Evolutionary conservation across 2,329 filamentous ascomycete species (phyloP), one percentile per base, ranked within the genome.

Genomic region (Myriosclerotinia curreyana): DNA sequence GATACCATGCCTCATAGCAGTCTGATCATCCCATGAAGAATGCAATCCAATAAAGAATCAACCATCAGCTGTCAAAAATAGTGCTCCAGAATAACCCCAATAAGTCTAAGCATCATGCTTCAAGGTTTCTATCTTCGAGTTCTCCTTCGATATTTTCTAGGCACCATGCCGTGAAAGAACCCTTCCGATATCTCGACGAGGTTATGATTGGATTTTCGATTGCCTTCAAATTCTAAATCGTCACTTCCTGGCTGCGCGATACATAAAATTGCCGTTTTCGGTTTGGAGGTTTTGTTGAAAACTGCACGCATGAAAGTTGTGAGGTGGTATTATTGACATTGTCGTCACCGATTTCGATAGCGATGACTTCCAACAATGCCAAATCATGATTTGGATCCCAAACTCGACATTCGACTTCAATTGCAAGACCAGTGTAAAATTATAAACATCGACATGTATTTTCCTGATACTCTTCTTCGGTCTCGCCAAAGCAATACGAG

Each of bases 71-170:
- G 77, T 70, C n/a, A 83, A 66, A 20, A 84, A 70, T 1, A 80
- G 80, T 6, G 81, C 82, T 3, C 81, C 81, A 28, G 78, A 82
- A 69, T 83, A 81, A 1, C 82, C 82, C 82, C 82, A 83, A 70
- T 83, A 84, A 1, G 81, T 84, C 82, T 82, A 84, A 64, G 79
- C 81, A 68, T 80, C 78, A 69, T 84, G 82, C 76, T 77, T 80
- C 67, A 84, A 67, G 0, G 77, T 77, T 1, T 81, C 82, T 61
- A 84, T 83, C 31, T 81, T 79, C 1, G 75, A 76, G 66, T 83
- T 83, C 65, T 84, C 79, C 61, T 83, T 78, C 2, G 75, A 71
- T 69, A 83, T 77, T 59, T 76, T 76, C 67, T 76, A 12, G 68
- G 61, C 1, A 73, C 74, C 58, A 76, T 73, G 0, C 80, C 81